Evolutionary conservation across 345 rosid species (phyloP).

Genomic region (Salix viminalis): DNA sequence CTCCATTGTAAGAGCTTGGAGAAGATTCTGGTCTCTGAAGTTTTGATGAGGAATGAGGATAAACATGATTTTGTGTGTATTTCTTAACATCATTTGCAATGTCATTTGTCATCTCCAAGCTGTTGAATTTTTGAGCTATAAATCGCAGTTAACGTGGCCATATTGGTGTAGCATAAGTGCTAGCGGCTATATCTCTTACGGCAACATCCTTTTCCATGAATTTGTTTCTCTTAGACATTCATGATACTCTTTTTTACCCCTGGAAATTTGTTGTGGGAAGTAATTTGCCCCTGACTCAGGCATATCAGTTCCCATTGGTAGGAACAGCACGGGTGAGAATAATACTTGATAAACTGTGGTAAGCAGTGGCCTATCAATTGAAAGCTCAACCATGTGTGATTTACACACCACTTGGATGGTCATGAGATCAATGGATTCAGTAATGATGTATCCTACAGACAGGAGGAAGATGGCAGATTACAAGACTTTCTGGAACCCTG

Average conservation of each 20-base stretch:
- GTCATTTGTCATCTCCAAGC: not conserved
- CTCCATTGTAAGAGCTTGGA: not conserved
- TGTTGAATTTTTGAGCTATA: not conserved
- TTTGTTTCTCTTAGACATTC: not conserved
- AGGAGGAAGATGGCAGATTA: not conserved
- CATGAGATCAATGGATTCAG: not conserved
- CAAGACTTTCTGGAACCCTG: not conserved
- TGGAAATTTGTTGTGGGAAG: not conserved
- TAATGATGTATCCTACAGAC: not conserved
- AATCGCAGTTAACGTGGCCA: not conserved
- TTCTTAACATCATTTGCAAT: not conserved
- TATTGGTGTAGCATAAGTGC: not conserved
- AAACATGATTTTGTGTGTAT: too few species aligned
- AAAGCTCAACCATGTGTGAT: not conserved
- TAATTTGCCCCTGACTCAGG: not conserved
- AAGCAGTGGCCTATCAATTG: not conserved
- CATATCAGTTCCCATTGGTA: not conserved
- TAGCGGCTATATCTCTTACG: not conserved
- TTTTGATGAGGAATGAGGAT: not conserved
- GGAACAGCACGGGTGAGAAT: not conserved
- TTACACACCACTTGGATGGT: not conserved
- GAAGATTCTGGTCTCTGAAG: not conserved
- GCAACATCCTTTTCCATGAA: not conserved
- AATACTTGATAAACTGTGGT: not conserved
- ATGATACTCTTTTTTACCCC: not conserved